Evolutionary conservation across 495 filamentous ascomycete genomes (phyloP).

Genomic region (Opeltia flavorubescens): DNA sequence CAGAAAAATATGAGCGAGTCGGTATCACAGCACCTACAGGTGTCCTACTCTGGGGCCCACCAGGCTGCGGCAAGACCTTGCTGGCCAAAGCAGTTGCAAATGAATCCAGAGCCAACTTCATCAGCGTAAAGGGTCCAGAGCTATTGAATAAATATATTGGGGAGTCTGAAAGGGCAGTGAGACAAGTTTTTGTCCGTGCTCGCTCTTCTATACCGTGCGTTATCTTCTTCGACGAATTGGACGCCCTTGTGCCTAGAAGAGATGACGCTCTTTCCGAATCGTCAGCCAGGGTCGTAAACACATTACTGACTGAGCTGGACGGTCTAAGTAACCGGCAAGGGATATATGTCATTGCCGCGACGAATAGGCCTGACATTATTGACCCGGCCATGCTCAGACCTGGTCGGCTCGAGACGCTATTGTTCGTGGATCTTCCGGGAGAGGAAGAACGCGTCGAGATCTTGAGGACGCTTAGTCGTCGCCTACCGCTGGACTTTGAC

Average conservation of each 20-base stretch:
- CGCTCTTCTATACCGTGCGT: slow-evolving; percentile 80
- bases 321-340: slow-evolving; percentile 68
- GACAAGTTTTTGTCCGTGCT: slow-evolving; percentile 83
- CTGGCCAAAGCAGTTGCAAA: slow-evolving; percentile 94
- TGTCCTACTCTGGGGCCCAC: slow-evolving; percentile 91
- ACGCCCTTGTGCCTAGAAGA: slow-evolving; percentile 76
- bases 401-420: slow-evolving; percentile 72
- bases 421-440: slow-evolving; percentile 82
- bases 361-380: slow-evolving; percentile 92
- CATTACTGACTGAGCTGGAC: slow-evolving; percentile 90
- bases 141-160: slow-evolving; percentile 92
- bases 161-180: slow-evolving; percentile 83
- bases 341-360: slow-evolving; percentile 90
- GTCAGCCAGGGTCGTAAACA: slow-evolving; percentile 83
- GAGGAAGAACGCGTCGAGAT: slow-evolving; percentile 74
- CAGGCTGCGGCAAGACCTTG: slow-evolving; percentile 92
- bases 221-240: slow-evolving; percentile 95
- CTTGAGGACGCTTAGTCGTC: slow-evolving; percentile 57
- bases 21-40: slow-evolving; percentile 84
- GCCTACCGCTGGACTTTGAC: slow-evolving; percentile 35
- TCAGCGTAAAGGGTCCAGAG: slow-evolving; percentile 92
- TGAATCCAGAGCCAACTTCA: slow-evolving; percentile 93
- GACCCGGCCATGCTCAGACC: slow-evolving; percentile 91
- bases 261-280: slow-evolving; percentile 72
- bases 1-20: slow-evolving; percentile 62